Conservation (phyloP, 164 flowering plant species). For the Magnolia kwangsiensis region DNA sequence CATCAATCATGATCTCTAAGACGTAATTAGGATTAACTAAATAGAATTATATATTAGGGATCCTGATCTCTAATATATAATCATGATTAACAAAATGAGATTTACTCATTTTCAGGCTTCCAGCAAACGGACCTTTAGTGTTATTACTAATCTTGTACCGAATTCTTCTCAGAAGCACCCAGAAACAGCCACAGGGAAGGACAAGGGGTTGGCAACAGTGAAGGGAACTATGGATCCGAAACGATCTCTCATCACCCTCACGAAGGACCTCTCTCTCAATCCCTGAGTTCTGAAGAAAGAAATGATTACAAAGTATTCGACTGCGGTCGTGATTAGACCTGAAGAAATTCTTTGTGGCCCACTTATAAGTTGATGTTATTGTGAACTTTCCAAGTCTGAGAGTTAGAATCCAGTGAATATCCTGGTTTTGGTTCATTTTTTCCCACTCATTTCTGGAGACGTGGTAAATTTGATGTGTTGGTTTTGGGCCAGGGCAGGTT, state of each 20-base stretch:
- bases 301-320: neutral
- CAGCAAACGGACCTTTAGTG: too few relatives aligned
- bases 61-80: too few relatives aligned
- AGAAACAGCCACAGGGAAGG: neutral
- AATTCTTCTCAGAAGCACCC: too few relatives aligned
- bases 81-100: too few relatives aligned
- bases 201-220: constrained; percentile 10
- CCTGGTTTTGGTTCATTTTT: neutral
- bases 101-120: too few relatives aligned
- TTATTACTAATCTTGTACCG: too few relatives aligned
- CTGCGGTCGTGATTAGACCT: neutral
- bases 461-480: neutral
- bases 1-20: too few relatives aligned
- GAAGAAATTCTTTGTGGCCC: neutral
- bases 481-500: neutral
- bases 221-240: constrained; percentile 11
- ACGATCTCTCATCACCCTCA: constrained; percentile 31
- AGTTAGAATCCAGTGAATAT: neutral
- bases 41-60: too few relatives aligned
- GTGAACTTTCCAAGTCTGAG: neutral
- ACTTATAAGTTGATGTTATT: neutral
- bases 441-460: neutral
- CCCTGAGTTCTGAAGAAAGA: constrained; percentile 8
- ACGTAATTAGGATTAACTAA: too few relatives aligned
- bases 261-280: constrained; percentile 47